Evolutionary conservation across 129 eudicot species (phyloP), one percentile per base, ranked within the genome.

Genomic region (Flaveria ramosissima): DNA sequence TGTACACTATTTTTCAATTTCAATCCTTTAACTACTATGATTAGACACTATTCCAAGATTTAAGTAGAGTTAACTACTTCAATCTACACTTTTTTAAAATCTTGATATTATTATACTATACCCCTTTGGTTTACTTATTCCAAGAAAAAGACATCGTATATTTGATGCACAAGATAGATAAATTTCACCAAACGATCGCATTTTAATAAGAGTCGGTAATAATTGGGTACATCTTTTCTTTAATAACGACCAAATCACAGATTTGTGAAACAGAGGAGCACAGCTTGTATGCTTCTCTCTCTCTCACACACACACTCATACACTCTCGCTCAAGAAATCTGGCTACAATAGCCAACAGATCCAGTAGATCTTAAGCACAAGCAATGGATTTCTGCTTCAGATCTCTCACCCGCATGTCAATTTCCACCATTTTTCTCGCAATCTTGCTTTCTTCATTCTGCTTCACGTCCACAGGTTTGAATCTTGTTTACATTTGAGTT

Each of bases 391-490:
- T 46, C 75, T 50, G 66, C 76, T 81, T 76, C 80, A 83, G 85
- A 87, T 92, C 91, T 79, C 75, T 79, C 17, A 45, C 79, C 70
- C 77, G 64, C 47, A 43, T 88, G 10, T 53, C 83, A 60, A 30
- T 75, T 67, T 77, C 78, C 77, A 13, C 82, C 80, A 48, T 84
- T 76, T 4, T 85, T 16, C 68, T 84, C 21, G 51, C 82, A 1
- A 64, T 88, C 76, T 80, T 90, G 78, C 78, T 90, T 30, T 88
- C 88, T 63, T 87, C 83, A 79, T 84, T 83, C 84, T 69, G 72
- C 78, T 86, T 93, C 72, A 83, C 84, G 78, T 74, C 82, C 66
- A 88, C 98, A 88, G 98, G 98, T 92, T 73, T 57, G 61, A 9
- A 32, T 47, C 72, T 30, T 68, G 15, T 67, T 71, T 59, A 30